phyloP scores from a whole-genome alignment of 148 eudicot species.

The Amaranthus palmeri region DNA sequence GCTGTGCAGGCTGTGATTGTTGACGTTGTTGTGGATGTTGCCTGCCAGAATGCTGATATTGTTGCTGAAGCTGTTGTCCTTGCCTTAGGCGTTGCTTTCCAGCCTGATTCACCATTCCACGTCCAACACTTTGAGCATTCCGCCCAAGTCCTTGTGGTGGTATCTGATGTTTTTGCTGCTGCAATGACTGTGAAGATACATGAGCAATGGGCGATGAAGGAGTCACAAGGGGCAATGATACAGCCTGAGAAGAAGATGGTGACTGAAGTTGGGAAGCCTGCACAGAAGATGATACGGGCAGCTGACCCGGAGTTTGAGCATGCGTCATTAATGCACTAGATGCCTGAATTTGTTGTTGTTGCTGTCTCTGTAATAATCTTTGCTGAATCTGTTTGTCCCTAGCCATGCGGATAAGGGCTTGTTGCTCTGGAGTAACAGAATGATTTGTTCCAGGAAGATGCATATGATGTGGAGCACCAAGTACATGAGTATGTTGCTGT shows the following conservation, averaged over 20 bases:
- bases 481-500: conserved; percentile 55
- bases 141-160: conserved; percentile 48
- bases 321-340: conserved; percentile 54
- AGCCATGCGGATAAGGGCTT: conserved; percentile 58
- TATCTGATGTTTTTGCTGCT: conserved; percentile 53
- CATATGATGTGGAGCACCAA: conserved; percentile 41
- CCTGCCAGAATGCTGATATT: conserved; percentile 54
- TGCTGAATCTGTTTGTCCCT: conserved; percentile 69
- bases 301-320: conserved; percentile 50
- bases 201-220: conserved; percentile 49
- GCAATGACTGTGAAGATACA: conserved; percentile 42
- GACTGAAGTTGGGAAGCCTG: conserved; percentile 53
- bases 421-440: conserved; percentile 46
- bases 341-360: conserved; percentile 37
- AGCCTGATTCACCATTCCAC: conserved; percentile 43
- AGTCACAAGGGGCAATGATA: conserved; percentile 35
- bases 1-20: conserved; percentile 53
- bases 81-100: conserved; percentile 62
- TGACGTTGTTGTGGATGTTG: conserved; percentile 72
- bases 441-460: conserved; percentile 56
- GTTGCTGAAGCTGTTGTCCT: conserved; percentile 39
- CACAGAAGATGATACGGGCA: conserved; percentile 44
- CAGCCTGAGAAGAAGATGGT: conserved; percentile 49
- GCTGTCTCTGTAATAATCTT: conserved; percentile 44
- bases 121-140: conserved; percentile 42